Evolutionary conservation across 371 early-diverging fungal species (phyloP).

Genomic region (Dinochytrium kinnereticum): DNA sequence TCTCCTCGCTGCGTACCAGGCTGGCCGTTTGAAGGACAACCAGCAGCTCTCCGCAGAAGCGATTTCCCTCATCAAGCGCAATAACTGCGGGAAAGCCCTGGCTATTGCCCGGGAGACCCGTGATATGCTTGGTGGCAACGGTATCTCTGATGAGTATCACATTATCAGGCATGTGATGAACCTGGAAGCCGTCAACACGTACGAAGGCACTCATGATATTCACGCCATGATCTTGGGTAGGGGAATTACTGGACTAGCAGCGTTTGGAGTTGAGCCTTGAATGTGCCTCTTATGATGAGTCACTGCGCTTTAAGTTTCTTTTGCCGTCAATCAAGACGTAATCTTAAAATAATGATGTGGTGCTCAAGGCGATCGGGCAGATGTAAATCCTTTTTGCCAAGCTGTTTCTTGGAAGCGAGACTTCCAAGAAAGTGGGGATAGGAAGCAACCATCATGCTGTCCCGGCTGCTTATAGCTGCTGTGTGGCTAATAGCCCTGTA

Average conservation of each 20-base stretch:
- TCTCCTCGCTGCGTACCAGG: constrained; percentile 89
- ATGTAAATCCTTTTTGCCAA: too few relatives aligned
- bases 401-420: too few relatives aligned
- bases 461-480: too few relatives aligned
- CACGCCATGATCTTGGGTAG: constrained; percentile 95
- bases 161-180: constrained; percentile 96
- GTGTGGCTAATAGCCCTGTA: too few relatives aligned
- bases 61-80: constrained; percentile 96
- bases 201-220: constrained; percentile 96
- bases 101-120: constrained; percentile 90
- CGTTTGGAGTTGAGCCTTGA: constrained; percentile 35
- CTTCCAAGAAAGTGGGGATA: too few relatives aligned
- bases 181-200: constrained; percentile 94
- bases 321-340: too few relatives aligned
- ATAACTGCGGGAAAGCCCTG: constrained; percentile 94
- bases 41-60: constrained; percentile 90
- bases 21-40: constrained; percentile 92
- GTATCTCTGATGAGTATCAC: constrained; percentile 96
- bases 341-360: too few relatives aligned
- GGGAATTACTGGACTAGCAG: constrained; percentile 89
- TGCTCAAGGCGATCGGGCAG: too few relatives aligned
- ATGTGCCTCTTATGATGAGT: too few relatives aligned
- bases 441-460: too few relatives aligned
- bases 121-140: constrained; percentile 76
- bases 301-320: too few relatives aligned